phyloP scores from a whole-genome alignment of 352 stramenopile species.

The Pythium scleroteichum region DNA sequence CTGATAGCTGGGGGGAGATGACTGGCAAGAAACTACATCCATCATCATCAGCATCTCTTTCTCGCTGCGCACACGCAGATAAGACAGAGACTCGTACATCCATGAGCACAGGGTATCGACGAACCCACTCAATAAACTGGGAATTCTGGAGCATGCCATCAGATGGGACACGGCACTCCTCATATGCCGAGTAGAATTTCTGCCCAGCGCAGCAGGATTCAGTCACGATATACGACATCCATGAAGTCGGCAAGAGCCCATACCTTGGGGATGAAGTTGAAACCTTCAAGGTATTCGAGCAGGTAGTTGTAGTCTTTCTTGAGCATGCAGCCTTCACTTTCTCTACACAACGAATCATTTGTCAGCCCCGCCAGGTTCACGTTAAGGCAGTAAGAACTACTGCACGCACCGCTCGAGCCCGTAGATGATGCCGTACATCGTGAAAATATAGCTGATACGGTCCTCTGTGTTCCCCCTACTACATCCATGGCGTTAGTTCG shows the following conservation, averaged over 20 bases:
- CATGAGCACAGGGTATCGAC: slow-evolving; percentile 63
- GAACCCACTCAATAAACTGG: slow-evolving; percentile 77
- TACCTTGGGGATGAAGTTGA: slow-evolving; percentile 68
- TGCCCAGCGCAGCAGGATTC: too few relatives aligned
- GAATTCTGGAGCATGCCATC: slow-evolving; percentile 55
- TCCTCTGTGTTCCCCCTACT: slow-evolving; percentile 83
- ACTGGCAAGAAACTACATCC: slow-evolving; percentile 43
- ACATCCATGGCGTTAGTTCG: slow-evolving; percentile 5
- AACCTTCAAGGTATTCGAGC: slow-evolving; percentile 63
- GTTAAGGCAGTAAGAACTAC: too few relatives aligned
- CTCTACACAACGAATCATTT: slow-evolving; percentile 18
- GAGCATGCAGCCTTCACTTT: slow-evolving; percentile 57
- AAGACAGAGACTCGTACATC: slow-evolving; percentile 37
- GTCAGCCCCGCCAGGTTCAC: too few relatives aligned
- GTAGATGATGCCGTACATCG: slow-evolving; percentile 83
- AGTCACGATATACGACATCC: too few relatives aligned
- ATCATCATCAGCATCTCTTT: neutral
- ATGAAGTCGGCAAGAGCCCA: neutral
- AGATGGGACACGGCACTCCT: slow-evolving; percentile 64
- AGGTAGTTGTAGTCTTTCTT: slow-evolving; percentile 75
- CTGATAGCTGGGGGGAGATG: slow-evolving; percentile 43
- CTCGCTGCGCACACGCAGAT: too few relatives aligned
- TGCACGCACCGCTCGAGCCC: slow-evolving; percentile 53
- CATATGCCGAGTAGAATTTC: slow-evolving; percentile 74
- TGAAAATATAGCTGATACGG: slow-evolving; percentile 87